Base-by-base conservation (phyloP, 306 rosid species). In the Echinosophora koreensis region DNA sequence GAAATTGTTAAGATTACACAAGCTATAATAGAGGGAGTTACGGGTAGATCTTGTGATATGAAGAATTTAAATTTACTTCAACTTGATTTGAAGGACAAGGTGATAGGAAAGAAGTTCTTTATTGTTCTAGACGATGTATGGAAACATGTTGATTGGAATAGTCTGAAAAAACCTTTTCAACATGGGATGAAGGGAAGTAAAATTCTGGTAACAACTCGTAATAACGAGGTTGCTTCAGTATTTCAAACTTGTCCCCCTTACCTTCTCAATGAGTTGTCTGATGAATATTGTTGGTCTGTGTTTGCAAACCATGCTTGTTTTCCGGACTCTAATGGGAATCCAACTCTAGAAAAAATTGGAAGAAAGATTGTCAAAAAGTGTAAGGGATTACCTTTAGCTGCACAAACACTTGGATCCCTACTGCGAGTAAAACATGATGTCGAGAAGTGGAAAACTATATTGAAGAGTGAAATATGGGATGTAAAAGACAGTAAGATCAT, bases 61-160 rank as follows among this genome's bases (percentile, higher is more conserved):
- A 44, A 44, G 3, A 30, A 15, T 15, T 59, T 30, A 30, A 30
- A 30, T 30, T 1, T 30, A 30, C 32, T 30, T 30, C 32, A 30
- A 30, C 32, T 2, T 30, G 2, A 30, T 30, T 30, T 30, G 32
- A 30, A 30, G 32, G 32, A 30, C 2, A 30, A 30, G 32, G 0
- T 30, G 32, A 30, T 2, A 30, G 32, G 32, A 30, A 30, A 30
- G 32, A 30, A 30, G 32, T 30, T 59, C 42, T 59, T 30, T 30
- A 5, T 59, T 59, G 66, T 59, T 32, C 4, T 30, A 0, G 78
- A 73, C 2, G 69, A 73, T 73, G 60, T 73, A 0, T 73, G 69
- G 78, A 73, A 28, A 0, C 3, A 30, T 4, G 69, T 59, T 39
- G 1, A 3, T 0, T 73, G 78, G 78, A 60, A 44, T 9, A 59